Conservation (phyloP, 345 rosid species). For the Noccaea bulbosa region DNA sequence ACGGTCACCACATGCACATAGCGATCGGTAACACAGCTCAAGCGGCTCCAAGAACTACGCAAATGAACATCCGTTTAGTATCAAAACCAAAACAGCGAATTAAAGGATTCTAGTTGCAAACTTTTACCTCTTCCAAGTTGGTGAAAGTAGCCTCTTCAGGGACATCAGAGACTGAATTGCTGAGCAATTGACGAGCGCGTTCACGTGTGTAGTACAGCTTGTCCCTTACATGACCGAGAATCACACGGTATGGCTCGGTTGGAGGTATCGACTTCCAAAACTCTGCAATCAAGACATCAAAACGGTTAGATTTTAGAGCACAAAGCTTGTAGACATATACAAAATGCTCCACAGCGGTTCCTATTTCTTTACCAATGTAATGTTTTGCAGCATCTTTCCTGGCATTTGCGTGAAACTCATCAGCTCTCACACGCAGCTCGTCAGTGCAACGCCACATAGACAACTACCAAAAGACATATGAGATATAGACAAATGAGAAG, state of each 20-base stretch:
- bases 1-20: conserved; percentile 88
- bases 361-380: conserved; percentile 67
- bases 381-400: conserved; percentile 92
- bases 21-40: conserved; percentile 92
- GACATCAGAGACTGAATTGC: conserved; percentile 80
- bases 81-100: neutral
- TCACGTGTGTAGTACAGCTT: conserved; percentile 90
- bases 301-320: neutral
- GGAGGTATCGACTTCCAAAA: conserved; percentile 93
- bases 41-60: conserved; percentile 95
- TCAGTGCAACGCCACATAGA: conserved; percentile 99
- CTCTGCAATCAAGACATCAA: conserved; percentile 51
- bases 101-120: conserved; percentile 4
- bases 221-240: conserved; percentile 93
- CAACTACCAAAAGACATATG: conserved; percentile 53
- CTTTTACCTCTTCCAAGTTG: conserved; percentile 70
- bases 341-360: neutral
- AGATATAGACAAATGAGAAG: conserved; percentile 1
- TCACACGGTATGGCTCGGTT: conserved; percentile 91
- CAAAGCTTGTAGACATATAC: conserved; percentile 3
- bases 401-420: conserved; percentile 70
- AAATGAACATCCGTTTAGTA: conserved; percentile 21
- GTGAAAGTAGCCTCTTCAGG: conserved; percentile 82
- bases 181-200: conserved; percentile 80
- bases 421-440: conserved; percentile 83